Evolutionary conservation across 1,284 basidiomycete species (phyloP), one percentile per base, ranked within the genome.

Genomic region (Tilletia setariae): DNA sequence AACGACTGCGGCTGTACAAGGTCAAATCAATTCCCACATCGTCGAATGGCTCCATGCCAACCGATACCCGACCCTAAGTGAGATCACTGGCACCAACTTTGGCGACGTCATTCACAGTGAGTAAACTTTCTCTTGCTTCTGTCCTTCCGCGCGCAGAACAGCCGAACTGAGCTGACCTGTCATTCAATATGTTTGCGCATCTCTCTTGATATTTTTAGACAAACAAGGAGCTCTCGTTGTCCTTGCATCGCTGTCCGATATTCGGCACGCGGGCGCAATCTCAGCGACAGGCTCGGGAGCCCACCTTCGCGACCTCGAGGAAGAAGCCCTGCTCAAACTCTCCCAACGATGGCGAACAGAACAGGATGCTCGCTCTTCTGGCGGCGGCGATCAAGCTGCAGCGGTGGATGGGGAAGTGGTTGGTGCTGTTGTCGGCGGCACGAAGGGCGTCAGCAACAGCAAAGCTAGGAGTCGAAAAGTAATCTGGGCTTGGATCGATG

Each of bases 401-500:
- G 59, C 25, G 30, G 40, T 53, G 23, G 56, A 61, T 40, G 56
- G 56, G 13, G 56, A 61, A 30, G 30, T 61, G 9, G n/a, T 8
- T 19, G 56, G 35, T 13, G 56, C 23, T 2, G 9, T 9, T 2
- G n/a, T 40, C 13, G 51, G 21, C 28, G 51, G 23, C 30, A 51
- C 40, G 46, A 30, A 16, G 56, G 51, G n/a, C 9, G 49, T 15
- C 15, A 46, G n/a, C 30, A 47, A 11, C 8, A 67, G 32, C 25
- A 43, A 40, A 59, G 9, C 42, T 16, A 42, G 19, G 32, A 46
- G 56, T 64, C 42, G 61, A 19, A 47, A 68, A 9, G 67, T 77
- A 8, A 46, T 79, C 2, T 82, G 75, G 61, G 78, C 74, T 1
- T 82, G 78, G 78, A 78, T 81, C 67, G 79, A 82, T 67, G 74